Evolutionary conservation across 345 rosid genomes (phyloP).

Genomic region (Fremontodendron californicum): DNA sequence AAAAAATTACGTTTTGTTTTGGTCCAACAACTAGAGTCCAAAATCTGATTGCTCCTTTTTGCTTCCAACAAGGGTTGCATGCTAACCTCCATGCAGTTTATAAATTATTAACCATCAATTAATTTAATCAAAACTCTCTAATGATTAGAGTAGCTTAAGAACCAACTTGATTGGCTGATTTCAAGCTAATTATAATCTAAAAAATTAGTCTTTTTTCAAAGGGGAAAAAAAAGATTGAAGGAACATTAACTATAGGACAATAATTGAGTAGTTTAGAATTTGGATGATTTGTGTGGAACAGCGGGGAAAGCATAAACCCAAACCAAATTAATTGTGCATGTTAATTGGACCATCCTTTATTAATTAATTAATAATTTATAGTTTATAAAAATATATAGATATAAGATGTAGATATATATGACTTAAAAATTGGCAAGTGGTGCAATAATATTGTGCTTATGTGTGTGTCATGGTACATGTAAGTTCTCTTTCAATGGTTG

Average conservation of each 20-base stretch:
- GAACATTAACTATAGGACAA: not conserved
- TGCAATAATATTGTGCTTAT: not conserved
- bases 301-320: not conserved
- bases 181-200: not conserved
- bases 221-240: not conserved
- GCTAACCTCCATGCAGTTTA: not conserved
- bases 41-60: not conserved
- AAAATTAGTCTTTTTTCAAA: not conserved
- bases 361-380: not conserved
- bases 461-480: not conserved
- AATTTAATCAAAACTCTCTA: not conserved
- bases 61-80: constrained; percentile 1
- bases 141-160: constrained; percentile 7
- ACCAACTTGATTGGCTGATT: constrained; percentile 1
- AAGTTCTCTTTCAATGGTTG: not conserved
- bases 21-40: constrained; percentile 3
- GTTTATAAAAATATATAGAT: not conserved
- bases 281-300: constrained; percentile 6
- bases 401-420: not conserved
- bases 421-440: constrained; percentile 2
- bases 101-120: not conserved
- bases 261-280: constrained; percentile 2
- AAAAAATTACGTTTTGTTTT: not conserved
- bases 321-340: not conserved
- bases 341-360: not conserved